Conservation (phyloP, 306 rosid genomes). For the Corylus americana region DNA sequence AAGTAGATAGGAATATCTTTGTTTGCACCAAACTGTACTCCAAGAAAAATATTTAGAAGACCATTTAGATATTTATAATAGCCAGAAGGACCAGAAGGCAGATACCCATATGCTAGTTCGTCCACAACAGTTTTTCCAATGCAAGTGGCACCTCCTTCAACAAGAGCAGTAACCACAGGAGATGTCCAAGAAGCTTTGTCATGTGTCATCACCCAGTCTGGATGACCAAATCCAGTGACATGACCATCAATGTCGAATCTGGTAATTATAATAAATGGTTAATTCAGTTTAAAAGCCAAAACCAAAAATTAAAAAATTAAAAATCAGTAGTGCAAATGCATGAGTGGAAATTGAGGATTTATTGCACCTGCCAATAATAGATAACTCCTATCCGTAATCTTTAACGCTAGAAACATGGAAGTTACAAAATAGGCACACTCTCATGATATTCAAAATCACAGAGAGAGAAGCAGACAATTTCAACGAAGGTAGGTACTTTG, state of each 20-base stretch:
- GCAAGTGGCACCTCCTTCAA: slow-evolving; percentile 94
- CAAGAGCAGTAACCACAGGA: slow-evolving; percentile 59
- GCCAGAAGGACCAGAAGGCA: not conserved
- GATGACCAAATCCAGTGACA: slow-evolving; percentile 89
- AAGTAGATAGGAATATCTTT: not conserved
- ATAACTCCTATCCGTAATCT: not conserved
- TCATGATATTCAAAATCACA: not conserved
- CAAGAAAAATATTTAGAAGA: not conserved
- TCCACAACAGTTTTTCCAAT: slow-evolving; percentile 74
- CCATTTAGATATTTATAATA: not conserved
- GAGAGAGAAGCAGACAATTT: not conserved
- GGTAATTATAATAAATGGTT: slow-evolving; percentile 27
- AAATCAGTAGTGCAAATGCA: not conserved
- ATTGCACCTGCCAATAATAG: not conserved
- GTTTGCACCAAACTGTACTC: not conserved
- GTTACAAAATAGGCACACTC: too few species aligned
- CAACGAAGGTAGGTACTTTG: not conserved
- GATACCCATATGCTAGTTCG: slow-evolving; percentile 73
- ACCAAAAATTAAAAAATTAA: not conserved
- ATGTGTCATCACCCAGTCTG: slow-evolving; percentile 87
- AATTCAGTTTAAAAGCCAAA: slow-evolving; percentile 19
- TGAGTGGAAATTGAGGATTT: not conserved
- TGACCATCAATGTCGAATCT: slow-evolving; percentile 83
- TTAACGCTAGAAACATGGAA: too few species aligned
- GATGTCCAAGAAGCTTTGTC: slow-evolving; percentile 75